Conservation (phyloP, 2,329 filamentous ascomycete species). For the Colletotrichum coccodes region DNA sequence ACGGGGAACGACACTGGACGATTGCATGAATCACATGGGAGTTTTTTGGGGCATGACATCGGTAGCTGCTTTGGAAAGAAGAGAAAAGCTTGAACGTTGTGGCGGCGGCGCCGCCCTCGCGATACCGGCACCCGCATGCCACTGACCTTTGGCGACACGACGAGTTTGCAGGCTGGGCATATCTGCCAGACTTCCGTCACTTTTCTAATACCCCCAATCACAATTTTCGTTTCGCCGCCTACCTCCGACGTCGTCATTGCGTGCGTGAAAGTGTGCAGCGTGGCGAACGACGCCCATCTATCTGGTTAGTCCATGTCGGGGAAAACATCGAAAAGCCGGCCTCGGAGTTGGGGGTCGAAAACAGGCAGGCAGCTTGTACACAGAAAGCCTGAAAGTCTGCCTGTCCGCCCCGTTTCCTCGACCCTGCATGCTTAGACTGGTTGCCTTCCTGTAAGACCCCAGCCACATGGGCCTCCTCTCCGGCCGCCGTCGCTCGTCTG, state of each 20-base stretch:
- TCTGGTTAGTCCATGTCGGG: too few species aligned
- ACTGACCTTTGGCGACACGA: background rate
- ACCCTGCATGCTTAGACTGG: constrained; percentile 2
- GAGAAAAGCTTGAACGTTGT: background rate
- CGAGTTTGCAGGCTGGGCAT: background rate
- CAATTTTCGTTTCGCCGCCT: background rate
- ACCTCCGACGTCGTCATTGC: too few species aligned
- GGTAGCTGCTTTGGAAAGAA: background rate
- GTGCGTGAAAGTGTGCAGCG: too few species aligned
- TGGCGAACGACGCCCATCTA: background rate
- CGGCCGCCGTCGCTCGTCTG: background rate
- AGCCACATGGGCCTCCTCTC: background rate
- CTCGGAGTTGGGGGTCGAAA: background rate
- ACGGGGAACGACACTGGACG: background rate
- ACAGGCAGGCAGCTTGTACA: background rate
- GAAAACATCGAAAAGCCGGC: too few species aligned
- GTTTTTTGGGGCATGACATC: background rate
- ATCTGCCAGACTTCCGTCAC: too few species aligned
- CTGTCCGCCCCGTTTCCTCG: background rate
- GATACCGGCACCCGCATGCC: background rate
- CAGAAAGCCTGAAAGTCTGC: background rate
- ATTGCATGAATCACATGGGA: background rate
- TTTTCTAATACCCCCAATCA: background rate
- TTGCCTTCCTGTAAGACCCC: constrained; percentile 6
- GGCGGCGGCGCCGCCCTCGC: background rate